These are phyloP conservation scores for Stephania japonica DNA, from an alignment of 164 flowering plant species.

Conservation along the genomic window DNA sequence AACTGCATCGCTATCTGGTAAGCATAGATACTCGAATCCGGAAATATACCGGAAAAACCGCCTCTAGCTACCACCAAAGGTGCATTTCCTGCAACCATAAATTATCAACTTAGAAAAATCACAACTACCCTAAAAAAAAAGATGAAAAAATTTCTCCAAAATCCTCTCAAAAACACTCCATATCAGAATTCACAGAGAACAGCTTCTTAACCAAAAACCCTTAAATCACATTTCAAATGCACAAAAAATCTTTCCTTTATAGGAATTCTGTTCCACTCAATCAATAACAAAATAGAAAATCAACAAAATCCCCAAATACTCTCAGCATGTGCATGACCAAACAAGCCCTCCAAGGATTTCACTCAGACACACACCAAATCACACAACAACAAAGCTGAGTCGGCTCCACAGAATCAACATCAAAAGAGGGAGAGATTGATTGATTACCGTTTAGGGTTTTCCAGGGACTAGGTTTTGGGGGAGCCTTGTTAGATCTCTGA, in stretches of 20 bases:
- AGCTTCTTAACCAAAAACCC: not conserved
- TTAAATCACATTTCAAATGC: not conserved
- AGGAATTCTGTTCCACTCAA: no score
- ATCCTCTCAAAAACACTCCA: not conserved
- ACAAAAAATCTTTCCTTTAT: not conserved
- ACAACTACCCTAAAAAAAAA: not conserved
- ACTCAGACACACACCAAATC: not conserved
- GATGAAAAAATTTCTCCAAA: not conserved
- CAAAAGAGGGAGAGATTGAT: not conserved
- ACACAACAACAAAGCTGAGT: not conserved
- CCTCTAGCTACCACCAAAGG: conserved; percentile 50
- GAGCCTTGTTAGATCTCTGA: not conserved
- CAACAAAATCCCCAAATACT: not conserved
- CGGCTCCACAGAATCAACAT: no score
- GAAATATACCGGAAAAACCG: conserved; percentile 50
- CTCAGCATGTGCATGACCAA: not conserved
- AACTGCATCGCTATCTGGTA: conserved; percentile 19
- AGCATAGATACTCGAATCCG: conserved; percentile 35
- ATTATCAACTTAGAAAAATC: not conserved
- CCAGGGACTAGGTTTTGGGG: not conserved
- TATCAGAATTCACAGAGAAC: not conserved
- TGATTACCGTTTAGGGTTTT: not conserved
- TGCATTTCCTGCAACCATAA: conserved; percentile 43
- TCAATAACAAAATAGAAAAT: no score
- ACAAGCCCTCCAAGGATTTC: not conserved